Evolutionary conservation across 2,329 filamentous ascomycete genomes (phyloP).

Genomic region (Microsporum ferrugineum): DNA sequence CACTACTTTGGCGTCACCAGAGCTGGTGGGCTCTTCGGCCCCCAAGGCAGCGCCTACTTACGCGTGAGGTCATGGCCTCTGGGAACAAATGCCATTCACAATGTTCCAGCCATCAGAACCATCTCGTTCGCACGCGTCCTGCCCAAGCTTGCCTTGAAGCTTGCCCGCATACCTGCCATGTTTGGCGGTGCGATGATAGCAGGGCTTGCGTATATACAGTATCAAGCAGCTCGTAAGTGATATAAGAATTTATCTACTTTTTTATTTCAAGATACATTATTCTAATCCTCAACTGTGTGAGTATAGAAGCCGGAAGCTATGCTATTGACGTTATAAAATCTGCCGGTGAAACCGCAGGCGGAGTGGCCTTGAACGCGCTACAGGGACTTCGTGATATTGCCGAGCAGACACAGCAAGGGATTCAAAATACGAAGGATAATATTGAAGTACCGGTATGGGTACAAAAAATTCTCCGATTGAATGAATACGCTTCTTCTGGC

Average conservation of each 20-base stretch:
- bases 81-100: conserved; percentile 74
- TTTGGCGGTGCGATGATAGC: conserved; percentile 82
- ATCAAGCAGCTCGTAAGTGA: conserved; percentile 74
- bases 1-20: conserved; percentile 47
- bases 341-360: conserved; percentile 59
- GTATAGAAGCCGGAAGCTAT: conserved; percentile 60
- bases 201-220: conserved; percentile 83
- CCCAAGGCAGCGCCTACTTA: conserved; percentile 47
- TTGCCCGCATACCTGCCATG: conserved; percentile 76
- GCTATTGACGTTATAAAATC: conserved; percentile 63
- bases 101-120: conserved; percentile 53
- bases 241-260: background rate
- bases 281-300: background rate
- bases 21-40: conserved; percentile 56
- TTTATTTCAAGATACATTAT: background rate
- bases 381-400: conserved; percentile 63
- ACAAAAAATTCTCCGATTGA: conserved; percentile 55
- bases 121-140: conserved; percentile 59
- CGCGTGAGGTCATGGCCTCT: conserved; percentile 51
- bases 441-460: conserved; percentile 67
- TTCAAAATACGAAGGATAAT: conserved; percentile 71
- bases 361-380: conserved; percentile 58
- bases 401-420: conserved; percentile 66
- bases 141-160: conserved; percentile 82
- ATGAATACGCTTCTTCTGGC: conserved; percentile 48